Evolutionary conservation across 163 green algal species (phyloP).

Genomic region (Scenedesmus sp.): DNA sequence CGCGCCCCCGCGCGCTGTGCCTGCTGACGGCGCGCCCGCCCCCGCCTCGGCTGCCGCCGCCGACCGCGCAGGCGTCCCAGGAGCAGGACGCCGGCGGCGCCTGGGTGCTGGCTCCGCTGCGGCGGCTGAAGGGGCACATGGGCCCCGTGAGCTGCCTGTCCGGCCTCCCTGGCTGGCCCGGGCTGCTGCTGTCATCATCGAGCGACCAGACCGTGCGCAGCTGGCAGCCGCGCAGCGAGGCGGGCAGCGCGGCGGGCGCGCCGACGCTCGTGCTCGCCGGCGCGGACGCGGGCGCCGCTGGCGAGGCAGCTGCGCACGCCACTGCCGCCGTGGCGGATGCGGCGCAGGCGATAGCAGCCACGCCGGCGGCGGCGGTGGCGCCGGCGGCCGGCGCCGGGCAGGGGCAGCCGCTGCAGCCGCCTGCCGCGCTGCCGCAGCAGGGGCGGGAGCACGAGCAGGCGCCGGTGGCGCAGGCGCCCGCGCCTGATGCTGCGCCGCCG

Average conservation of each 20-base stretch:
- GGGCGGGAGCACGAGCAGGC: conserved; percentile 14
- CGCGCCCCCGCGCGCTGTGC: too few relatives aligned
- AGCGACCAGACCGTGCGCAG: conserved; percentile 27
- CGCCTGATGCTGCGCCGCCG: not conserved
- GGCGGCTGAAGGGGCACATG: not conserved
- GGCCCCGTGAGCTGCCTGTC: not conserved
- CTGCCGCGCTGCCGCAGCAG: not conserved
- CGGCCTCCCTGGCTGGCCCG: conserved; percentile 1
- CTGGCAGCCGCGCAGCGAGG: conserved; percentile 16
- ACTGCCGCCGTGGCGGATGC: too few relatives aligned
- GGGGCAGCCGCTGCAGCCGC: not conserved
- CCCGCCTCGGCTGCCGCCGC: not conserved
- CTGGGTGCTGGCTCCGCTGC: not conserved
- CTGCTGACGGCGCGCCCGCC: too few relatives aligned
- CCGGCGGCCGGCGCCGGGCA: not conserved
- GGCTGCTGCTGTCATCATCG: conserved; percentile 29
- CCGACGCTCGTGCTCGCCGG: not conserved
- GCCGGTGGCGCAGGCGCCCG: not conserved
- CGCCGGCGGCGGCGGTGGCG: not conserved
- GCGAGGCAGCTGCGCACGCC: not conserved
- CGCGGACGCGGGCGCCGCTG: conserved; percentile 6
- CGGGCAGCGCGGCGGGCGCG: not conserved
- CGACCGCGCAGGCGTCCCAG: not conserved
- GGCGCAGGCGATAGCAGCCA: not conserved
- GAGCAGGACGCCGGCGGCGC: too few relatives aligned